Base-by-base conservation (phyloP, 768 basidiomycete genomes). In the Suillus subalutaceus region DNA sequence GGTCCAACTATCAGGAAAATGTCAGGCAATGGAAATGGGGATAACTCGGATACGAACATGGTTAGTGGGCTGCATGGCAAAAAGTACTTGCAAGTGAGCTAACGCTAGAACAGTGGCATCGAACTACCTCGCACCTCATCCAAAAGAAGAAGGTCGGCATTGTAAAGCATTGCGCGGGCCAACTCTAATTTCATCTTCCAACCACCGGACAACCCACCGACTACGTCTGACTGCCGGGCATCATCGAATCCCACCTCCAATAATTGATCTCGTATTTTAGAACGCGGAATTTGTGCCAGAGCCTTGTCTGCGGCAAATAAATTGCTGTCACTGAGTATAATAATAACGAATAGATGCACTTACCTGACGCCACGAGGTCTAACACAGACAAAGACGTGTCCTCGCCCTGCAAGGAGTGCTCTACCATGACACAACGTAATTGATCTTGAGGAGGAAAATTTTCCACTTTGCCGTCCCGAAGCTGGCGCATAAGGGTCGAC, bases 111-210 rank as follows among this genome's bases (percentile, higher is more conserved):
- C 40, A 55, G 64, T 12, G 46, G 20, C 18, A 43, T 43, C 40
- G 56, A 65, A 61, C 63, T 16, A 57, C 52, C 23, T 68, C 72
- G 68, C 68, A 91, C 90, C 85, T 96, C 95, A 72, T 96, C 92
- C n/a, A 93, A 85, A 58, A 93, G 81, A 15, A 93, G 83, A 43
- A 93, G 81, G 78, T 93, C 92, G 13, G 93, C 96, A 72, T 96
- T 95, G 82, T 97, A 96, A 61, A 98, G 82, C 95, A 99, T 99
- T 15, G 96, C 97, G 70, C 96, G 84, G 9, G 94, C 95, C 48
- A 99, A 85, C 76, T 98, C 96, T 63, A 98, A 86, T 79, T 97
- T 97, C 96, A 99, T 98, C 83, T 99, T 99, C 96, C 96, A 99
- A 52, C 97, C 96, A 72, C 97, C 97, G 16, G 96, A 97, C 67